These are phyloP conservation scores for Epichloe typhina DNA, from an alignment of 2,329 filamentous ascomycete species.

Conservation along the genomic window DNA sequence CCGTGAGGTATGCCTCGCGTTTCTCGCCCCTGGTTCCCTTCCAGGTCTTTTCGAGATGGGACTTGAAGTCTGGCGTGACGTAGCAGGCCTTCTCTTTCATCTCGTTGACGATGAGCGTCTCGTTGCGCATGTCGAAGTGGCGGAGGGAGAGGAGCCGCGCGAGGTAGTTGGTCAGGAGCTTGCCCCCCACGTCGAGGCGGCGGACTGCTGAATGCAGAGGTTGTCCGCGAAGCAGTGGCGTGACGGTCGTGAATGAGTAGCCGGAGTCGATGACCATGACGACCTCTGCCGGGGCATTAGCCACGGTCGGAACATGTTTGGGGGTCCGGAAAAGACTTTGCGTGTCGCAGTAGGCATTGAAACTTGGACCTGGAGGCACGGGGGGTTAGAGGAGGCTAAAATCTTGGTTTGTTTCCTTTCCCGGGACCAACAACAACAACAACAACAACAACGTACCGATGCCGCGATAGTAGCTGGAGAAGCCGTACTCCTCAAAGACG, in stretches of 20 bases:
- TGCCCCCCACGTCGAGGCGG: conserved; percentile 81
- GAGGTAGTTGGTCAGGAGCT: conserved; percentile 84
- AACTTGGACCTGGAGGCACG: conserved; percentile 42
- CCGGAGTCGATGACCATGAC: conserved; percentile 83
- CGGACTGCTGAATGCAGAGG: conserved; percentile 72
- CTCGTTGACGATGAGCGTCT: conserved; percentile 85
- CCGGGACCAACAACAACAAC: too few relatives aligned
- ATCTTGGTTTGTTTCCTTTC: too few relatives aligned
- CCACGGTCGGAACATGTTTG: conserved; percentile 27
- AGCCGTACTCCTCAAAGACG: conserved; percentile 94
- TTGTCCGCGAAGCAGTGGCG: conserved; percentile 68
- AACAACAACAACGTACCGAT: conserved; percentile 34
- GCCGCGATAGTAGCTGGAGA: conserved; percentile 70
- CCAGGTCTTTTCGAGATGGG: conserved; percentile 73
- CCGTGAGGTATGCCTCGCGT: conserved; percentile 33
- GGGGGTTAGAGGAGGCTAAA: neutral
- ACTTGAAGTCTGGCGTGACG: conserved; percentile 62
- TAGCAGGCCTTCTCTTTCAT: conserved; percentile 89
- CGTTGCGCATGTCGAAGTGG: conserved; percentile 91
- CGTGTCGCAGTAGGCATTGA: conserved; percentile 75
- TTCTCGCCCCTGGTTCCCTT: conserved; percentile 55
- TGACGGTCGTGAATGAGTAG: conserved; percentile 85
- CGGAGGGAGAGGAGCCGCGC: conserved; percentile 80
- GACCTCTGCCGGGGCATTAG: conserved; percentile 54
- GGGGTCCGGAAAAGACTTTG: conserved; percentile 54